Percentiles rank a stretch among this genome's conserved stretches.
Conservation (phyloP, 108 stramenopile species). For the Fistulifera pelliculosa region DNA sequence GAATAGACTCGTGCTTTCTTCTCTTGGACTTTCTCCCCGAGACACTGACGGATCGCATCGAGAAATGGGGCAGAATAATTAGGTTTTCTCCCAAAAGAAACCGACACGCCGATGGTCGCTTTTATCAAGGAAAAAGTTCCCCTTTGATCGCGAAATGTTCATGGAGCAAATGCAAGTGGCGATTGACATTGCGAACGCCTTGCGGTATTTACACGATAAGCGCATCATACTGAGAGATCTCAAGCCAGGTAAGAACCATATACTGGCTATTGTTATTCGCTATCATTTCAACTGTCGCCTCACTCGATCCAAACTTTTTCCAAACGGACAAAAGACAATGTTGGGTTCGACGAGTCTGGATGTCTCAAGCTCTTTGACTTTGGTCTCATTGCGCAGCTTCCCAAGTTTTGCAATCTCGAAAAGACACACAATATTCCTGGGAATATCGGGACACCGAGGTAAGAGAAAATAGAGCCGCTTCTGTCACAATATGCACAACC, state of each 20-base stretch:
- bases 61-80: constrained; percentile 9
- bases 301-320: constrained; percentile 33
- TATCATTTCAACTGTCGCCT: too few species aligned
- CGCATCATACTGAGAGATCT: constrained; percentile 92
- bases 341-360: constrained; percentile 23
- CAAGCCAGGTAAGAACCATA: constrained; percentile 6
- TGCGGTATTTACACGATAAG: constrained; percentile 86
- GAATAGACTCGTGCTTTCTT: constrained; percentile 44
- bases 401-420: constrained; percentile 24
- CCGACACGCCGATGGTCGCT: background rate
- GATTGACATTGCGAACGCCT: constrained; percentile 49
- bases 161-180: constrained; percentile 33
- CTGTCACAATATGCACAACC: too few species aligned
- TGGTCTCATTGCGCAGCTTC: constrained; percentile 33
- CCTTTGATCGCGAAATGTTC: constrained; percentile 2
- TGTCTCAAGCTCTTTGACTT: constrained; percentile 25
- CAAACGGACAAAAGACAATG: constrained; percentile 11
- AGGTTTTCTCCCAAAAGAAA: background rate
- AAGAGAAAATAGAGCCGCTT: too few species aligned
- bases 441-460: constrained; percentile 56
- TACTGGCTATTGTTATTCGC: too few species aligned
- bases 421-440: constrained; percentile 39
- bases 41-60: constrained; percentile 26
- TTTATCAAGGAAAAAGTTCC: constrained; percentile 11
- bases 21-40: constrained; percentile 43